Conservation (phyloP, 1,284 basidiomycete species). For the Omphalotus olearius region DNA sequence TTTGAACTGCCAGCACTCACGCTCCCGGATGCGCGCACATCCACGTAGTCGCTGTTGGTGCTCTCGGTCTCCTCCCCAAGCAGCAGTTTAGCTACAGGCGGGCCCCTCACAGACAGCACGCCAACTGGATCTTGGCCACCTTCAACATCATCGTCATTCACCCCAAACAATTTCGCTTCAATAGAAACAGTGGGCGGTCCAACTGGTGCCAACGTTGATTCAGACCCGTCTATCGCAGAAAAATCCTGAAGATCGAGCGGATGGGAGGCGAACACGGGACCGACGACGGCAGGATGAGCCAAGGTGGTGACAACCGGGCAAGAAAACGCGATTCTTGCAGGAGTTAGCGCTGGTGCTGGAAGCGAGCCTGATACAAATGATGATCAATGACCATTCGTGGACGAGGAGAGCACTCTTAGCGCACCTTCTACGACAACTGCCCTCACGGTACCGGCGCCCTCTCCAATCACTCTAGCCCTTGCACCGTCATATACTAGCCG, state of each 20-base stretch:
- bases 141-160: conserved; percentile 61
- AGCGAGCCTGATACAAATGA: conserved; percentile 27
- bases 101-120: conserved; percentile 42
- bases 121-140: conserved; percentile 55
- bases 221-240: conserved; percentile 28
- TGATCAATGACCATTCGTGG: conserved; percentile 5
- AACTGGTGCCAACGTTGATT: conserved; percentile 43
- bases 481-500: conserved; percentile 66
- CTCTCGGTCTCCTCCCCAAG: conserved; percentile 28
- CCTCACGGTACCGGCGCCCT: conserved; percentile 53
- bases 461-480: conserved; percentile 54
- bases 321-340: conserved; percentile 65
- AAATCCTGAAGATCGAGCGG: conserved; percentile 74
- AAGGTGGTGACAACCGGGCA: conserved; percentile 63
- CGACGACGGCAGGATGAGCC: conserved; percentile 57
- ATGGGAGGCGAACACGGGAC: conserved; percentile 70
- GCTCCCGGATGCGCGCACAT: conserved; percentile 19
- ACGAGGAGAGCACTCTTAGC: conserved; percentile 13
- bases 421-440: conserved; percentile 62
- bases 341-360: conserved; percentile 38
- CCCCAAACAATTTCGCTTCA: conserved; percentile 63
- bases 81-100: conserved; percentile 50
- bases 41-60: conserved; percentile 25
- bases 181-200: conserved; percentile 74
- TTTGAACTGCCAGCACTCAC: conserved; percentile 19